phyloP scores from a whole-genome alignment of 495 filamentous ascomycete genomes.

The Astrocystis sublimbata region DNA sequence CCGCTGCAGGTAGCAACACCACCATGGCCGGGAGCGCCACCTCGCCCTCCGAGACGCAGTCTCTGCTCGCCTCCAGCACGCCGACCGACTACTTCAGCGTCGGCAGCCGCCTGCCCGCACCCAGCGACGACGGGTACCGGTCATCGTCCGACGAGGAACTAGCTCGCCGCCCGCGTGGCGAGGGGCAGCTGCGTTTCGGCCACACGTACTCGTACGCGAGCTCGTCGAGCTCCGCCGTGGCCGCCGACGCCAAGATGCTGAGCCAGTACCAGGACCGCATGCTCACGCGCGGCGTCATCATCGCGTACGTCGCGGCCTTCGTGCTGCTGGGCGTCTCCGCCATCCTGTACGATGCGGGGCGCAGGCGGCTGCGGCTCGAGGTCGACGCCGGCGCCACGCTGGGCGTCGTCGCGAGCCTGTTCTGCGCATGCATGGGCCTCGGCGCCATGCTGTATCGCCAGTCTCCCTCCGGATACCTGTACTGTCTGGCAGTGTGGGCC shows the following conservation, averaged over 20 bases:
- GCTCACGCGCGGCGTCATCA: slow-evolving; percentile 46
- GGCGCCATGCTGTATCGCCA: slow-evolving; percentile 50
- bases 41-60: slow-evolving; percentile 30
- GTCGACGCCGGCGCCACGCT: slow-evolving; percentile 63
- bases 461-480: slow-evolving; percentile 41
- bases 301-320: slow-evolving; percentile 47
- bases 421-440: slow-evolving; percentile 56
- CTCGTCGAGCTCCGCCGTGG: neutral
- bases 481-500: slow-evolving; percentile 44
- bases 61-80: slow-evolving; percentile 32
- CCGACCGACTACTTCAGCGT: slow-evolving; percentile 36
- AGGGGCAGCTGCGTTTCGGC: too few relatives aligned
- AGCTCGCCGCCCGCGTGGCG: slow-evolving; percentile 39
- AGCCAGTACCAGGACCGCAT: slow-evolving; percentile 46
- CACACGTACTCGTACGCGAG: neutral
- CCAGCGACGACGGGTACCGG: slow-evolving; percentile 26
- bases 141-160: slow-evolving; percentile 26
- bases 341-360: slow-evolving; percentile 55
- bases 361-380: slow-evolving; percentile 52
- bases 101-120: slow-evolving; percentile 27
- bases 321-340: slow-evolving; percentile 56
- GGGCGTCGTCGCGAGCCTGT: slow-evolving; percentile 56
- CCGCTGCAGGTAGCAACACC: neutral
- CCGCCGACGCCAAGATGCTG: slow-evolving; percentile 25
- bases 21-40: neutral